Evolutionary conservation across 1,284 basidiomycete species (phyloP).

Genomic region (Rhodotorula glutinis): DNA sequence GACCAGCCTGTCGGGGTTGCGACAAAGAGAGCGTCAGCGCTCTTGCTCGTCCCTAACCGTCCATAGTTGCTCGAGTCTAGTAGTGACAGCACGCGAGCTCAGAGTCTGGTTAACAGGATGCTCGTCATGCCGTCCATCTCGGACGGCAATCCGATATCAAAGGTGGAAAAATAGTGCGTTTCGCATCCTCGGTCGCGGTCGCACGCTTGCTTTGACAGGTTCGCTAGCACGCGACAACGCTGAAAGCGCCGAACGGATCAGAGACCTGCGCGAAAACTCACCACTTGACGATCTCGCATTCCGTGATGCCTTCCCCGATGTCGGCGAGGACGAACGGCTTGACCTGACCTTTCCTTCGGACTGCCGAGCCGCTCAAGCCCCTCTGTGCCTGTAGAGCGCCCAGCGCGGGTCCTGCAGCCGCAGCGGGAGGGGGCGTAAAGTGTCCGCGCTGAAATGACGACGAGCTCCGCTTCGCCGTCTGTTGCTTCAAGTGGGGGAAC

Average conservation of each 20-base stretch:
- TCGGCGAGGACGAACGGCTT: conserved; percentile 81
- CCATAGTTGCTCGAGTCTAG: no score
- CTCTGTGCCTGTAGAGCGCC: not conserved
- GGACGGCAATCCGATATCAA: not conserved
- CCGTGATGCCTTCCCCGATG: conserved; percentile 83
- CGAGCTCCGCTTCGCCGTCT: not conserved
- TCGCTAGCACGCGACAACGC: no score
- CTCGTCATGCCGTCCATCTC: not conserved
- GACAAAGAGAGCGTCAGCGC: not conserved
- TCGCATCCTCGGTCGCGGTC: not conserved
- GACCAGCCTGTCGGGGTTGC: conserved; percentile 13
- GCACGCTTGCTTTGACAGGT: not conserved
- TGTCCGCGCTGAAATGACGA: not conserved
- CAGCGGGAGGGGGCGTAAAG: not conserved
- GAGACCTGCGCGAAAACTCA: conserved; percentile 53
- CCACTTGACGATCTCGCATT: conserved; percentile 87
- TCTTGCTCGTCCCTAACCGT: not conserved
- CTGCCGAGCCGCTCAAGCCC: not conserved
- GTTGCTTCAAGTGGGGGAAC: not conserved
- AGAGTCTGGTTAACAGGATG: conserved; percentile 6
- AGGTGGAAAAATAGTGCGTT: not conserved
- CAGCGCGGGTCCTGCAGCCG: not conserved
- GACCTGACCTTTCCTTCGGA: not conserved
- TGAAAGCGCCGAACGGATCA: no score
- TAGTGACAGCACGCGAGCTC: not conserved